phyloP scores from a whole-genome alignment of 305 asterid species.

The Fraxinus albicans region DNA sequence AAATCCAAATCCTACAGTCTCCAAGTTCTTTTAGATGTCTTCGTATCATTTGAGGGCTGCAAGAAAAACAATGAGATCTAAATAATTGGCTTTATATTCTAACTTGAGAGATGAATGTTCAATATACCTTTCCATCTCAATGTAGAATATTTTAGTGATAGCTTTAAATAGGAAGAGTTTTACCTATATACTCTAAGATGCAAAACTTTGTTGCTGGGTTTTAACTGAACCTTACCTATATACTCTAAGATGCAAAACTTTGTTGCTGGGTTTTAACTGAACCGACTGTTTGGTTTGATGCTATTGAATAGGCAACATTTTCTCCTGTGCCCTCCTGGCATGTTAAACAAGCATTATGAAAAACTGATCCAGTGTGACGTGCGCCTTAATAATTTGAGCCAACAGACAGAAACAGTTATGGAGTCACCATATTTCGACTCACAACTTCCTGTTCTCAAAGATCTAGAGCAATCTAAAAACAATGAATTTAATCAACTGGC shows the following conservation, averaged over 20 bases:
- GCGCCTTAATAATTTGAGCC: slow-evolving; percentile 36
- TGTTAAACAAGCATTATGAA: slow-evolving; percentile 45
- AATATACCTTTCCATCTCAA: neutral
- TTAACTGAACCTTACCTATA: neutral
- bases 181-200: neutral
- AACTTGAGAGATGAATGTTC: neutral
- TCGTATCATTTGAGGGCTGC: neutral
- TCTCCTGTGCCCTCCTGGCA: slow-evolving; percentile 40
- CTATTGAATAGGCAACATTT: slow-evolving; percentile 34
- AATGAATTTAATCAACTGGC: slow-evolving; percentile 8
- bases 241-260: neutral
- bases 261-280: neutral
- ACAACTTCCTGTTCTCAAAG: slow-evolving; percentile 35
- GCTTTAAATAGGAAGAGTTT: neutral
- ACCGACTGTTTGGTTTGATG: slow-evolving; percentile 6
- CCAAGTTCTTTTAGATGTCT: neutral
- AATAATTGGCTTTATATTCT: neutral
- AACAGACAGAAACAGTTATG: slow-evolving; percentile 30
- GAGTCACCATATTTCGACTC: slow-evolving; percentile 57
- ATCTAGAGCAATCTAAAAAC: slow-evolving; percentile 26
- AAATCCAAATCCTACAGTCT: neutral
- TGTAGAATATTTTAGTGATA: neutral
- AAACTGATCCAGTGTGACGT: slow-evolving; percentile 42
- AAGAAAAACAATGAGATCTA: neutral
- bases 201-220: too few species aligned